phyloP scores from a whole-genome alignment of 441 rosid species.

The Populus hybrid region DNA sequence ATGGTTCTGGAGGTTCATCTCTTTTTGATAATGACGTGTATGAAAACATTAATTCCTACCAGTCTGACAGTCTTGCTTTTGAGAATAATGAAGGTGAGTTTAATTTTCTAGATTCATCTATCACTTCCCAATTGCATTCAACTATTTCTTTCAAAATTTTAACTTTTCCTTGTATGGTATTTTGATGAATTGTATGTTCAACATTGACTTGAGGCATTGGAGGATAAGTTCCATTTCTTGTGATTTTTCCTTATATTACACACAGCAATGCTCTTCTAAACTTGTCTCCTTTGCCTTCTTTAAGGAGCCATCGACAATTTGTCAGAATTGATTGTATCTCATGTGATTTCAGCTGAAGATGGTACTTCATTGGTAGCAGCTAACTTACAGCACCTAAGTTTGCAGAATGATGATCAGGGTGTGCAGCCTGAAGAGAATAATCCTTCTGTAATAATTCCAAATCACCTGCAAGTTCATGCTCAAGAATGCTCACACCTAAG shows the following conservation, averaged over 20 bases:
- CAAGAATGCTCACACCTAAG: conserved; percentile 88
- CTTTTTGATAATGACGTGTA: conserved; percentile 54
- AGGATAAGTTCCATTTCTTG: neutral
- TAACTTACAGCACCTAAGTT: conserved; percentile 53
- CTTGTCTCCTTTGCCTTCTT: neutral
- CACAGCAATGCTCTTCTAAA: neutral
- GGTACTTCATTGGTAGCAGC: conserved; percentile 49
- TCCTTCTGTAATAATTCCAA: conserved; percentile 86
- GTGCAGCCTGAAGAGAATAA: conserved; percentile 53
- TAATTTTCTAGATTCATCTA: neutral
- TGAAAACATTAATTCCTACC: conserved; percentile 42
- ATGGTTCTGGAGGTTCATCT: conserved; percentile 54
- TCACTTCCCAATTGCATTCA: neutral
- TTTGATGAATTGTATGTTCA: neutral
- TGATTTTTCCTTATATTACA: neutral
- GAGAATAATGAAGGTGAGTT: conserved; percentile 64
- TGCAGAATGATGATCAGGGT: conserved; percentile 54
- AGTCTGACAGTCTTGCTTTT: conserved; percentile 52
- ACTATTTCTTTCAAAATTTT: neutral
- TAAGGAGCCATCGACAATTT: neutral
- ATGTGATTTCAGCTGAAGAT: conserved; percentile 56
- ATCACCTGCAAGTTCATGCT: conserved; percentile 82
- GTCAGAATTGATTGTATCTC: neutral
- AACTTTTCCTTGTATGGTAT: neutral
- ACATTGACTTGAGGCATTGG: neutral